Conservation (phyloP, 1,284 basidiomycete species). For the Phenoliferia sp. region DNA sequence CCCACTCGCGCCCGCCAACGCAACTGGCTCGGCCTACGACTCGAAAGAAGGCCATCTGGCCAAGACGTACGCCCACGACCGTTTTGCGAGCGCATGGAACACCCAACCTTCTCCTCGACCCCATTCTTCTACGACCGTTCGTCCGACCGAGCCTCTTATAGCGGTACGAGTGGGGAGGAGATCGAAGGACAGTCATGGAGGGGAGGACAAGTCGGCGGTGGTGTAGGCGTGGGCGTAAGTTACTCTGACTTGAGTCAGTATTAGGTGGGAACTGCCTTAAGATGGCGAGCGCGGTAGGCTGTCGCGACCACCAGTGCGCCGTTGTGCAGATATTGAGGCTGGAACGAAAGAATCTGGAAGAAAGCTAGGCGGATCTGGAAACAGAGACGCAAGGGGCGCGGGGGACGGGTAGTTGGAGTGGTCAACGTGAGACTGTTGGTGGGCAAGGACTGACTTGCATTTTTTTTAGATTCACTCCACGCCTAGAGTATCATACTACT, state of each 20-base stretch:
- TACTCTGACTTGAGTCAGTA: neutral
- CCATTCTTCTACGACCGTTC: conserved; percentile 12
- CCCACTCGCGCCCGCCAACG: too few relatives aligned
- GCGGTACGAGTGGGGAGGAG: neutral
- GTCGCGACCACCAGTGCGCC: too few relatives aligned
- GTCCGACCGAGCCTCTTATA: neutral
- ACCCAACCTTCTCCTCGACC: conserved; percentile 10
- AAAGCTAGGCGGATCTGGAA: too few relatives aligned
- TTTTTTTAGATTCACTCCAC: conserved; percentile 25
- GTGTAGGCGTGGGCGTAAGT: conserved; percentile 19
- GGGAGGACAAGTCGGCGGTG: conserved; percentile 9
- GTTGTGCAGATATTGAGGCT: too few relatives aligned
- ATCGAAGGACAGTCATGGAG: conserved; percentile 18
- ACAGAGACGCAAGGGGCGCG: too few relatives aligned
- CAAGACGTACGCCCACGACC: neutral
- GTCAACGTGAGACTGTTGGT: too few relatives aligned
- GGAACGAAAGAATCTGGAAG: too few relatives aligned
- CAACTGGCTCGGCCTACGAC: too few relatives aligned
- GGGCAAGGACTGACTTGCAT: neutral
- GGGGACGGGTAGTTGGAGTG: too few relatives aligned
- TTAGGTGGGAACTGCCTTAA: too few relatives aligned
- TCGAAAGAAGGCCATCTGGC: neutral
- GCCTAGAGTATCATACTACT: conserved; percentile 79
- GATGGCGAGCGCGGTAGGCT: too few relatives aligned
- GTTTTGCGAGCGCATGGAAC: neutral